Percentiles rank a stretch among this genome's conserved stretches.
These are phyloP conservation scores for Henckelia pumila DNA, from an alignment of 257 asterid species.

Conservation along the genomic window DNA sequence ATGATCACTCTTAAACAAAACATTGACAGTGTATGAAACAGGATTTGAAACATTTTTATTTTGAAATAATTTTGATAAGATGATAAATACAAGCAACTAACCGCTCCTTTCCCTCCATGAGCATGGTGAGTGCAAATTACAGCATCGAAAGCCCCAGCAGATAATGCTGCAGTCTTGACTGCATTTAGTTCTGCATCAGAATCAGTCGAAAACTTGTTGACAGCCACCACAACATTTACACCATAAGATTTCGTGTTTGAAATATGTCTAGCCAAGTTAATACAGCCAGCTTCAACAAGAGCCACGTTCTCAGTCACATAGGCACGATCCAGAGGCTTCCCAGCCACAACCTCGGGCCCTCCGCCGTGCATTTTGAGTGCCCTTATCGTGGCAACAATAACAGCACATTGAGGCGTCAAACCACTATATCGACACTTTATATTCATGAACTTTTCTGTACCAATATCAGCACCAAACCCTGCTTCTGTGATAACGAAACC, in stretches of 20 bases:
- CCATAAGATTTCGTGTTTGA: constrained; percentile 80
- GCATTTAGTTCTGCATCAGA: constrained; percentile 83
- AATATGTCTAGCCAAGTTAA: constrained; percentile 77
- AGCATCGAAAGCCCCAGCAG: constrained; percentile 96
- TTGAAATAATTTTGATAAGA: neutral
- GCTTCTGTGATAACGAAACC: constrained; percentile 97
- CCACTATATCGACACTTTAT: constrained; percentile 96
- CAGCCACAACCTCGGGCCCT: constrained; percentile 92
- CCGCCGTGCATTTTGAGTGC: constrained; percentile 99
- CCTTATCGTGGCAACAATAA: constrained; percentile 88
- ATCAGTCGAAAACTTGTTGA: constrained; percentile 87
- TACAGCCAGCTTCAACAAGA: constrained; percentile 95
- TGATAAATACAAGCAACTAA: constrained; percentile 34
- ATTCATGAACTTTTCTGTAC: constrained; percentile 94
- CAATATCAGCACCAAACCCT: constrained; percentile 96
- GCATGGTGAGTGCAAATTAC: constrained; percentile 94
- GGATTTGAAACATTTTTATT: neutral
- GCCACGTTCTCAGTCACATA: constrained; percentile 80
- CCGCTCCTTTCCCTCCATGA: constrained; percentile 99
- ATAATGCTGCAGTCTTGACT: constrained; percentile 65
- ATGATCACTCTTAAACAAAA: constrained; percentile 1
- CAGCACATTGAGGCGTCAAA: constrained; percentile 84
- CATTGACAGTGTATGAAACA: neutral
- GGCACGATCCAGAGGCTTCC: constrained; percentile 90
- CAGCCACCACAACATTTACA: constrained; percentile 93